A percentile compares a stretch with the other conserved stretches of the same genome.
phyloP scores from a whole-genome alignment of 1,139 yeast genomes.

The Spathaspora jeffriesii region DNA sequence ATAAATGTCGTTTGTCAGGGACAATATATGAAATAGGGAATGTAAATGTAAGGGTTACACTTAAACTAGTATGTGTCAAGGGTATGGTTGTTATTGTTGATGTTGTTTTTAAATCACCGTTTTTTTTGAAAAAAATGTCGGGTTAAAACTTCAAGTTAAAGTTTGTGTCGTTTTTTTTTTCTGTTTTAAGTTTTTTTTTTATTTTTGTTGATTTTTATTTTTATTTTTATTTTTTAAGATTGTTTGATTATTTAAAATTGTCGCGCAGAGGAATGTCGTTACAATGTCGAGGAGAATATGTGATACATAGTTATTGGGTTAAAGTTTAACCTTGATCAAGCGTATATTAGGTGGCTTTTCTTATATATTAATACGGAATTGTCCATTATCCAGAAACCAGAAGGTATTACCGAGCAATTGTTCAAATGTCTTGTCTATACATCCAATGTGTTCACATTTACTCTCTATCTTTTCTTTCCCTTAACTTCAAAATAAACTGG shows the following conservation, averaged over 20 bases:
- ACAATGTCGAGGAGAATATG: not conserved
- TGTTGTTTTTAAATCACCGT: not conserved
- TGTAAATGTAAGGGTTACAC: too few relatives aligned
- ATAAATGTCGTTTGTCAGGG: not conserved
- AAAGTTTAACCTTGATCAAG: not conserved
- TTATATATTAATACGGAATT: not conserved
- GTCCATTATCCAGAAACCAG: not conserved
- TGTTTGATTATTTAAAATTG: not conserved
- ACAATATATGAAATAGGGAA: too few relatives aligned
- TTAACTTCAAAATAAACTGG: constrained; percentile 15
- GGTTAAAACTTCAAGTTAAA: not conserved
- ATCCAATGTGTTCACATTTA: not conserved
- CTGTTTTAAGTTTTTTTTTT: not conserved
- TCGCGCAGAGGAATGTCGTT: constrained; percentile 1
- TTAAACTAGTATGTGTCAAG: too few relatives aligned
- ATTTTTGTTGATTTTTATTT: not conserved
- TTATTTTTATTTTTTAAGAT: not conserved
- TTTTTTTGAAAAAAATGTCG: not conserved
- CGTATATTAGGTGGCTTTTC: not conserved
- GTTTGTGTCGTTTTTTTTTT: not conserved
- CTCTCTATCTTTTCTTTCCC: not conserved
- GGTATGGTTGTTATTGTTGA: not conserved
- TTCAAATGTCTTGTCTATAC: not conserved
- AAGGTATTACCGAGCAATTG: not conserved
- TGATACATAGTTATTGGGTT: not conserved